These are phyloP conservation scores for Daldinia bambusicola DNA, from an alignment of 495 filamentous ascomycete species.

Conservation along the genomic window DNA sequence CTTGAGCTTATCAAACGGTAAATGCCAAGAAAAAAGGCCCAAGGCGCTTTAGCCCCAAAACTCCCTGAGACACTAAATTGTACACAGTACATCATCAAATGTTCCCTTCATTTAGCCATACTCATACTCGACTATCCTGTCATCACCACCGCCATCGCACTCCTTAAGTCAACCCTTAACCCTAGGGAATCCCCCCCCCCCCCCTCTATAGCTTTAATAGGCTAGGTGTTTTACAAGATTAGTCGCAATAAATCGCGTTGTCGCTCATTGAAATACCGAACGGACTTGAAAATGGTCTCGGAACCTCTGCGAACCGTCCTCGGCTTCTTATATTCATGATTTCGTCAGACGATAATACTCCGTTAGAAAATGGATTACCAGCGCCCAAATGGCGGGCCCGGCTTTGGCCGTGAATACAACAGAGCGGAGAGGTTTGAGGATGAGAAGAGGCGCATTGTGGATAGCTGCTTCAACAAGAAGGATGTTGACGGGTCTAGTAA, in stretches of 20 bases:
- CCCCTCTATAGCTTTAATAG: background rate
- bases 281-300: conserved; percentile 43
- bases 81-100: conserved; percentile 25
- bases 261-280: conserved; percentile 10
- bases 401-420: conserved; percentile 58
- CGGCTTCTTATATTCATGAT: conserved; percentile 42
- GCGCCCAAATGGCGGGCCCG: conserved; percentile 43
- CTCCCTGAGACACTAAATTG: conserved; percentile 40
- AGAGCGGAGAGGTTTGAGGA: conserved; percentile 94
- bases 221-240: conserved; percentile 14
- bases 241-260: conserved; percentile 9
- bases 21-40: conserved; percentile 31
- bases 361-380: conserved; percentile 44
- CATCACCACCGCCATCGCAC: conserved; percentile 23
- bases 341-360: conserved; percentile 22
- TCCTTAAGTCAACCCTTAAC: conserved; percentile 3
- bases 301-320: conserved; percentile 35
- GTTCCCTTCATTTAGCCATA: conserved; percentile 27
- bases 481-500: conserved; percentile 83
- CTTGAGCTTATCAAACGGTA: conserved; percentile 14
- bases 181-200: background rate
- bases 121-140: conserved; percentile 9
- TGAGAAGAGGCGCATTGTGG: conserved; percentile 90
- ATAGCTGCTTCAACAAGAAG: conserved; percentile 89
- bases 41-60: conserved; percentile 39